These are phyloP conservation scores for Vitis rotundifolia DNA, from an alignment of 164 flowering plant genomes.

Conservation along the genomic window DNA sequence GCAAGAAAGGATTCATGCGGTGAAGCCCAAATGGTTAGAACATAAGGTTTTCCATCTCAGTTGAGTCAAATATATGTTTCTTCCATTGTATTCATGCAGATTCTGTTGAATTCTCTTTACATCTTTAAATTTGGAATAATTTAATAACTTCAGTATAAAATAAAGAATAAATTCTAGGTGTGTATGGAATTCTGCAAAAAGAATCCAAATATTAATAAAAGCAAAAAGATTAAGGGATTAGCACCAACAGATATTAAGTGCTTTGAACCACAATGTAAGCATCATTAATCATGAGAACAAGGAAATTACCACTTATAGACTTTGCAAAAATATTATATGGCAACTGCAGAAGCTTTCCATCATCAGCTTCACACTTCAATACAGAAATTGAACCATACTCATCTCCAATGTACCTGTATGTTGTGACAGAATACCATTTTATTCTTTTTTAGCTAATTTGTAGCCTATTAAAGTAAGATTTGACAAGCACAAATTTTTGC, in stretches of 20 bases:
- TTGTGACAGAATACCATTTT: slow-evolving; percentile 8
- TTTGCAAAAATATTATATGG: slow-evolving; percentile 63
- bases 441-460: slow-evolving; percentile 5
- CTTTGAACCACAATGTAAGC: no score
- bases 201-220: no score
- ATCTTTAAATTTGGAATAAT: no score
- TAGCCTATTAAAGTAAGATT: slow-evolving; percentile 1
- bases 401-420: slow-evolving; percentile 76
- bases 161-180: no score
- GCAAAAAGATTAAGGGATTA: no score
- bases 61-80: background rate
- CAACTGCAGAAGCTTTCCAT: slow-evolving; percentile 46
- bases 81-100: no score
- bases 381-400: slow-evolving; percentile 74
- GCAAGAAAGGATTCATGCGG: no score
- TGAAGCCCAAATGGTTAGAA: no score
- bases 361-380: slow-evolving; percentile 58
- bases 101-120: no score
- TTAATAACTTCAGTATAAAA: no score
- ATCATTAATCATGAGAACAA: background rate
- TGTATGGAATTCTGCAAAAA: no score
- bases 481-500: background rate
- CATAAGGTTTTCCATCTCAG: background rate
- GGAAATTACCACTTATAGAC: slow-evolving; percentile 46
- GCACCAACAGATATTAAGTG: no score